These are phyloP conservation scores for Apiospora phragmitis DNA, from an alignment of 2,329 filamentous ascomycete genomes.

Conservation along the genomic window DNA sequence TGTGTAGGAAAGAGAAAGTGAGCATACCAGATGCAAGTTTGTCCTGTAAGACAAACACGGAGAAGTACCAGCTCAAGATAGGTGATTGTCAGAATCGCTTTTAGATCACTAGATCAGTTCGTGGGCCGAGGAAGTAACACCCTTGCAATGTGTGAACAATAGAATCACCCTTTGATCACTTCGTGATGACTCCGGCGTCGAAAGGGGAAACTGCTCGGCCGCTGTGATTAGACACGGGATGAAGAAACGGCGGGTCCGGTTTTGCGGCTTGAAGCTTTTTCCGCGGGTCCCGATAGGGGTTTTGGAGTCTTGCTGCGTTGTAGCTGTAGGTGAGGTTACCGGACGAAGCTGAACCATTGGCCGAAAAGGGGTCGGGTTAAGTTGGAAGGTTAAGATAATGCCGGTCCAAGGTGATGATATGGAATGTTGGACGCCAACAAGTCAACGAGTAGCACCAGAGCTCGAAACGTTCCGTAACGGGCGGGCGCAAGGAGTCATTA, in stretches of 20 bases:
- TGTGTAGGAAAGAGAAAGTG: not conserved
- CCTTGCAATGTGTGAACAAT: not conserved
- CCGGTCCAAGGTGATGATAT: not conserved
- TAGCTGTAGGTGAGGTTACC: not conserved
- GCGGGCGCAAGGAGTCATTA: not conserved
- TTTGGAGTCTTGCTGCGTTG: not conserved
- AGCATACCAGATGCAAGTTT: not conserved
- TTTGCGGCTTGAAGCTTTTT: not conserved
- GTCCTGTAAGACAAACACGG: not conserved
- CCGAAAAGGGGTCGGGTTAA: not conserved
- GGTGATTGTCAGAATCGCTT: too few species aligned
- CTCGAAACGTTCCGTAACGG: too few species aligned
- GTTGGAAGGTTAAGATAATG: not conserved
- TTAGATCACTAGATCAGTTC: not conserved
- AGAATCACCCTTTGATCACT: not conserved
- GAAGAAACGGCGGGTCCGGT: not conserved
- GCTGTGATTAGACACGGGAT: not conserved
- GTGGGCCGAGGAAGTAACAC: not conserved
- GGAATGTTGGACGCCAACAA: not conserved
- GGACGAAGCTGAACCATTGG: not conserved
- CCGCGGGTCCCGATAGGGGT: not conserved
- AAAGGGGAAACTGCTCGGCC: not conserved
- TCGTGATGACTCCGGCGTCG: not conserved
- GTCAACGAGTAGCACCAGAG: not conserved
- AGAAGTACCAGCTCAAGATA: not conserved